These are phyloP conservation scores for Dactylellina haptotyla DNA, from an alignment of 2,329 filamentous ascomycete species.

Conservation along the genomic window DNA sequence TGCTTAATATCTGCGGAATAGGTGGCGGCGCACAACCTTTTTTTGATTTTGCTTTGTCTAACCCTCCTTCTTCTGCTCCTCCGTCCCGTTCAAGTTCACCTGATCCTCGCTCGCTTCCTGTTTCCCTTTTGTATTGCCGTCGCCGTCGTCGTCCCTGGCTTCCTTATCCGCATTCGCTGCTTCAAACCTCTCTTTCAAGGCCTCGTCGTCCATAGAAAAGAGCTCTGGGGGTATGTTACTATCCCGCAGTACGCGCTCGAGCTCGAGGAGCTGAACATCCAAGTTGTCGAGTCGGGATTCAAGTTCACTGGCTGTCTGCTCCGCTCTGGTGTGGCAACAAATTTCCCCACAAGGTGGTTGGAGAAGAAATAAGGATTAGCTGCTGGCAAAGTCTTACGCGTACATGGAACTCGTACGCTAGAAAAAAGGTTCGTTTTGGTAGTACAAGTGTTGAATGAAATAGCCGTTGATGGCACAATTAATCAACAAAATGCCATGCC, in stretches of 20 bases:
- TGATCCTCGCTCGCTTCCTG: neutral
- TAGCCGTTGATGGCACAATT: neutral
- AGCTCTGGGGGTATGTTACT: constrained; percentile 46
- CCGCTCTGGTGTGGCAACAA: constrained; percentile 40
- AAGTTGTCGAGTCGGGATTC: constrained; percentile 46
- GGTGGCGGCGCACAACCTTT: no score
- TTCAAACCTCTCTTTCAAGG: constrained; percentile 34
- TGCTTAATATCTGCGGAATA: no score
- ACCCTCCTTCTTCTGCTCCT: constrained; percentile 8
- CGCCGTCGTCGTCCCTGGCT: constrained; percentile 1
- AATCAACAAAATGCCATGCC: no score
- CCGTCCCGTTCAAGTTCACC: constrained; percentile 8
- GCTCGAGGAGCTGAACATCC: constrained; percentile 19
- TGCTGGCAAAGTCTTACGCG: constrained; percentile 16
- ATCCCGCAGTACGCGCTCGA: constrained; percentile 37
- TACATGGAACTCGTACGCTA: no score
- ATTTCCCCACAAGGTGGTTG: constrained; percentile 9
- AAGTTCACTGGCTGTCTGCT: constrained; percentile 47
- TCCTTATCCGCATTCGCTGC: constrained; percentile 15
- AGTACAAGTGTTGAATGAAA: constrained; percentile 4
- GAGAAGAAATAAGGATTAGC: constrained; percentile 17
- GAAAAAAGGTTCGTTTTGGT: neutral
- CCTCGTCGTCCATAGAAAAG: constrained; percentile 44
- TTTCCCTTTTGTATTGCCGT: neutral
- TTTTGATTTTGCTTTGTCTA: no score